Evolutionary conservation across 345 rosid genomes (phyloP), one percentile per base, ranked within the genome.

Genomic region (Cardamine occulta): DNA sequence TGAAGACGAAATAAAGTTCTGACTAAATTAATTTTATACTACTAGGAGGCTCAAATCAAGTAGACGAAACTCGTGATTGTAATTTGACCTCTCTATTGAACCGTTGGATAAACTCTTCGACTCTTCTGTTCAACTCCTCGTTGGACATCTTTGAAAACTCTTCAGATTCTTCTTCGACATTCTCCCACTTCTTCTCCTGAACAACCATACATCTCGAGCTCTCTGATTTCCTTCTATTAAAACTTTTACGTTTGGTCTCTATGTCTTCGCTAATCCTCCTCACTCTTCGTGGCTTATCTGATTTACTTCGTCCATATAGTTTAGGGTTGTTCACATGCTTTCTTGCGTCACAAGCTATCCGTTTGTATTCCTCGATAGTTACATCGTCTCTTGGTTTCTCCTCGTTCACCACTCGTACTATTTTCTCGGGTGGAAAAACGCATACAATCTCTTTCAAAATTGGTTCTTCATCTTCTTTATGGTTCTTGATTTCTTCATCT

Each of bases 31-130:
- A 14, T n/a, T 24, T 23, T 62, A 8, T 73, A 23, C 9, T 44
- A 58, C 40, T n/a, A 66, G 6, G n/a, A 23, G 21, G 8, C 56
- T 34, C 6, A 54, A 47, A 17, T 63, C 72, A 80, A 51, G 62
- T 51, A 49, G 68, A 23, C 54, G 39, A 85, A 67, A 13, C 54
- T 68, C 58, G 62, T 39, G 77, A 76, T 65, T 87, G 95, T 45
- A 79, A 82, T 74, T 88, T 81, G 62, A 90, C 86, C 60, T 90
- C 84, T 74, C 69, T 82, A 65, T 86, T 89, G 79, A 83, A 86
- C 56, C 70, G 79, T 58, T 77, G 80, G 74, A 93, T 93, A 18
- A 93, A 90, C 18, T 93, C 95, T 75, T 93, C 97, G 10, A 88
- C 87, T 70, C 92, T 83, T 68, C 60, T 70, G 60, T 93, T 89